Evolutionary conservation across 2,329 filamentous ascomycete genomes (phyloP).

Genomic region (Exophiala sp.): DNA sequence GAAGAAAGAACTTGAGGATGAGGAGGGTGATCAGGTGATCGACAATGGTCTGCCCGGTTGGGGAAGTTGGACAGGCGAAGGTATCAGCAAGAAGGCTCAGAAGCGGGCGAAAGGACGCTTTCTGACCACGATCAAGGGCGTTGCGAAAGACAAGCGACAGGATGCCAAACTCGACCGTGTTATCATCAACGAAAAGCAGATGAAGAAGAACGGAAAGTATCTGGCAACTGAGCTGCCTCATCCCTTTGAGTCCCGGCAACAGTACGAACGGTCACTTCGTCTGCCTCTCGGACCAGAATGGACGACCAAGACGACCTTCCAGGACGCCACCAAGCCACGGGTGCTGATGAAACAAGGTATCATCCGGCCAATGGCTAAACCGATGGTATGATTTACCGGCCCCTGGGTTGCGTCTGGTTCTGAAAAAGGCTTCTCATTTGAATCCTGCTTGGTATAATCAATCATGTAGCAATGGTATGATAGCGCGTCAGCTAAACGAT

Average conservation of each 20-base stretch:
- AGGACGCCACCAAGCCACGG: constrained; percentile 82
- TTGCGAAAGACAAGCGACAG: constrained; percentile 72
- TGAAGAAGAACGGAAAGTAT: constrained; percentile 90
- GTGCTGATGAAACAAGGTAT: constrained; percentile 88
- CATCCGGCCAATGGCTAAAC: constrained; percentile 82
- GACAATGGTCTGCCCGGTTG: constrained; percentile 89
- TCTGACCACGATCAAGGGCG: constrained; percentile 55
- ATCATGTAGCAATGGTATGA: too few species aligned
- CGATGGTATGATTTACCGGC: constrained; percentile 46
- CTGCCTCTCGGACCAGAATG: constrained; percentile 90
- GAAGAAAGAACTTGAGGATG: constrained; percentile 66
- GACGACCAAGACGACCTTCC: constrained; percentile 93
- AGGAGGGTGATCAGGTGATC: constrained; percentile 77
- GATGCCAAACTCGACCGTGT: constrained; percentile 79
- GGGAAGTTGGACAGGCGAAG: constrained; percentile 87
- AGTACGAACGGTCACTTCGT: constrained; percentile 70
- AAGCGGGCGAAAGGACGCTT: constrained; percentile 53
- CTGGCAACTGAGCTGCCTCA: constrained; percentile 80
- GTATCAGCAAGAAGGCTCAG: constrained; percentile 66
- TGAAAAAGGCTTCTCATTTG: too few species aligned
- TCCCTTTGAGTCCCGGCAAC: constrained; percentile 75
- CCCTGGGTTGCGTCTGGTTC: too few species aligned
- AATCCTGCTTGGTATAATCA: too few species aligned
- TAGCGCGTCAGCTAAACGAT: too few species aligned
- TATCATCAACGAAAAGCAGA: constrained; percentile 86